A percentile compares a stretch with the other conserved stretches of the same genome.
These are phyloP conservation scores for Pistacia atlantica DNA, from an alignment of 345 rosid genomes.

Conservation along the genomic window DNA sequence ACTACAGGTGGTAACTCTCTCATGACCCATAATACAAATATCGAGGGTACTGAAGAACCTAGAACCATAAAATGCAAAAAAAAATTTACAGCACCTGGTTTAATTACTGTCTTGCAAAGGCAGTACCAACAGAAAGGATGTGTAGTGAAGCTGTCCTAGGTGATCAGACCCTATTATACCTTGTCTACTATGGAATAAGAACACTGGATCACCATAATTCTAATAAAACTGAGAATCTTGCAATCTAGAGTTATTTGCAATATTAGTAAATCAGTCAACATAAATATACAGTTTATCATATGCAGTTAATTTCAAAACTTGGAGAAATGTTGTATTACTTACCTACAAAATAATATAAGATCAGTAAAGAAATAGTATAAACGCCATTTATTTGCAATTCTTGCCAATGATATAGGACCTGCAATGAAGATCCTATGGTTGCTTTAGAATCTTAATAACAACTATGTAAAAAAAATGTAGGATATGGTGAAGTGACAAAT, in stretches of 20 bases:
- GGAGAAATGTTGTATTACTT: conserved; percentile 22
- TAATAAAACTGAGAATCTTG: conserved; percentile 3
- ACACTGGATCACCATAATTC: neutral
- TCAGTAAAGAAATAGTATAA: conserved; percentile 39
- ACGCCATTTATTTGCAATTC: conserved; percentile 29
- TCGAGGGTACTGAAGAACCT: conserved; percentile 72
- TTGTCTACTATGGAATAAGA: neutral
- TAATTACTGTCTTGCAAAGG: neutral
- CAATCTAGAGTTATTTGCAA: neutral
- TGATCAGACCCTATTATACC: neutral
- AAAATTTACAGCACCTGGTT: neutral
- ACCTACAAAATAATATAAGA: conserved; percentile 64
- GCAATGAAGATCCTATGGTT: conserved; percentile 25
- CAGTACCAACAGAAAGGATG: neutral
- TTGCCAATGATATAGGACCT: conserved; percentile 57
- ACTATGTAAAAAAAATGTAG: neutral
- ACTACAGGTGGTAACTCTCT: conserved; percentile 51
- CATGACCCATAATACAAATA: conserved; percentile 64
- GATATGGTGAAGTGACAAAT: conserved; percentile 7
- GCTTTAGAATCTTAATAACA: conserved; percentile 2
- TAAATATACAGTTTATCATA: conserved; percentile 6
- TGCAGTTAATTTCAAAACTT: conserved; percentile 13
- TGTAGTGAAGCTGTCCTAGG: neutral
- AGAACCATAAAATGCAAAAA: neutral
- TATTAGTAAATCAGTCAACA: neutral